A percentile compares a stretch with the other conserved stretches of the same genome.
Evolutionary conservation across 768 basidiomycete genomes (phyloP).

Genomic region (Kwoniella pini): DNA sequence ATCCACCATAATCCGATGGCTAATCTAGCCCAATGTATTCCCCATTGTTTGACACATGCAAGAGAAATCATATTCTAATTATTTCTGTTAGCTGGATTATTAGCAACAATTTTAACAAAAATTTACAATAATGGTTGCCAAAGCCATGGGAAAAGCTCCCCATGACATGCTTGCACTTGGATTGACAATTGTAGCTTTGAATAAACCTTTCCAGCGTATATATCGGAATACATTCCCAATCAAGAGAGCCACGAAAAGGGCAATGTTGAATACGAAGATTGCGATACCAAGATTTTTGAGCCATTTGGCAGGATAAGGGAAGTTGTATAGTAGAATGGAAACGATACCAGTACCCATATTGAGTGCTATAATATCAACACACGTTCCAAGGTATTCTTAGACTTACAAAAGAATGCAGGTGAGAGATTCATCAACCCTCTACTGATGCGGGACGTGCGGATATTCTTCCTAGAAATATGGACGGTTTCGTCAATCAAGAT

Average conservation of each 20-base stretch:
- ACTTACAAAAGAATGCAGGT: conserved; percentile 14
- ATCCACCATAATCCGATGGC: conserved; percentile 71
- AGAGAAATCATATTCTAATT: conserved; percentile 51
- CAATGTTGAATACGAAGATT: conserved; percentile 48
- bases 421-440: conserved; percentile 7
- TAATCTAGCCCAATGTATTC: conserved; percentile 32
- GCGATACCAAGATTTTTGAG: conserved; percentile 35
- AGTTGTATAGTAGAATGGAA: conserved; percentile 49
- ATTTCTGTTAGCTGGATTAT: too few relatives aligned
- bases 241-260: conserved; percentile 38
- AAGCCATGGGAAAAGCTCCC: conserved; percentile 52
- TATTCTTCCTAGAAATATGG: too few relatives aligned
- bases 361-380: conserved; percentile 27
- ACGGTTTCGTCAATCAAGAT: too few relatives aligned
- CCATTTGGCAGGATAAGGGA: conserved; percentile 52
- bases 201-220: conserved; percentile 44
- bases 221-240: conserved; percentile 41
- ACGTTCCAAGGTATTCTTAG: neutral
- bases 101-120: too few relatives aligned
- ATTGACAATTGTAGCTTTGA: conserved; percentile 34
- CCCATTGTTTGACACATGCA: conserved; percentile 45
- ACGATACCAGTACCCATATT: conserved; percentile 53
- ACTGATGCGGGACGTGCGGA: neutral
- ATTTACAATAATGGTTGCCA: conserved; percentile 50
- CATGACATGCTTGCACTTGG: conserved; percentile 44